Conservation (phyloP, 768 basidiomycete genomes). For the Mycena filopes region DNA sequence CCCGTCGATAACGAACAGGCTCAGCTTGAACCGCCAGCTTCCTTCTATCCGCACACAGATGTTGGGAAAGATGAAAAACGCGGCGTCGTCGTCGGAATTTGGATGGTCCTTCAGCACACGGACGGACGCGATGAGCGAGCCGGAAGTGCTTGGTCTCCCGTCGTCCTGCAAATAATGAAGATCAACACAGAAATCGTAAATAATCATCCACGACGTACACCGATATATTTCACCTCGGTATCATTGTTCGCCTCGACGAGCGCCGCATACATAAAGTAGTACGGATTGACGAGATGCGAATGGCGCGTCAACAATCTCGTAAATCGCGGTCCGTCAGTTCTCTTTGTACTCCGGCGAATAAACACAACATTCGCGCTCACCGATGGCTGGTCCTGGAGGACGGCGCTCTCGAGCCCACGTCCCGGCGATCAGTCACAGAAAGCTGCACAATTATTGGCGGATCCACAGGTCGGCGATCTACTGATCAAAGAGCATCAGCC, state of each 20-base stretch:
- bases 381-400: background rate
- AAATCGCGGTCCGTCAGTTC: background rate
- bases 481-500: conserved; percentile 25
- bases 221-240: conserved; percentile 28
- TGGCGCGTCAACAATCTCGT: background rate
- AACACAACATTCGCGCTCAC: background rate
- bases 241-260: conserved; percentile 22
- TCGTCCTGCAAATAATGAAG: conserved; percentile 21
- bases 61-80: conserved; percentile 34
- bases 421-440: conserved; percentile 24
- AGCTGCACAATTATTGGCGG: conserved; percentile 33
- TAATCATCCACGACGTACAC: conserved; percentile 4
- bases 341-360: background rate
- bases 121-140: conserved; percentile 30
- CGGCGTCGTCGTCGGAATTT: conserved; percentile 30
- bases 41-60: conserved; percentile 34
- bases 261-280: conserved; percentile 34
- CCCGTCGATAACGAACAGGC: conserved; percentile 28
- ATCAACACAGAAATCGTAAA: background rate
- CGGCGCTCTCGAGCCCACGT: conserved; percentile 11
- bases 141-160: conserved; percentile 30
- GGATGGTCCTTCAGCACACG: conserved; percentile 33
- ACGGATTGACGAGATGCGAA: conserved; percentile 30
- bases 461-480: conserved; percentile 35
- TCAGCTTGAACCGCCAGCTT: conserved; percentile 33